Percentiles rank a stretch among this genome's conserved stretches.
These are phyloP conservation scores for Fusarium equiseti DNA, from an alignment of 2,329 filamentous ascomycete species.

Conservation along the genomic window DNA sequence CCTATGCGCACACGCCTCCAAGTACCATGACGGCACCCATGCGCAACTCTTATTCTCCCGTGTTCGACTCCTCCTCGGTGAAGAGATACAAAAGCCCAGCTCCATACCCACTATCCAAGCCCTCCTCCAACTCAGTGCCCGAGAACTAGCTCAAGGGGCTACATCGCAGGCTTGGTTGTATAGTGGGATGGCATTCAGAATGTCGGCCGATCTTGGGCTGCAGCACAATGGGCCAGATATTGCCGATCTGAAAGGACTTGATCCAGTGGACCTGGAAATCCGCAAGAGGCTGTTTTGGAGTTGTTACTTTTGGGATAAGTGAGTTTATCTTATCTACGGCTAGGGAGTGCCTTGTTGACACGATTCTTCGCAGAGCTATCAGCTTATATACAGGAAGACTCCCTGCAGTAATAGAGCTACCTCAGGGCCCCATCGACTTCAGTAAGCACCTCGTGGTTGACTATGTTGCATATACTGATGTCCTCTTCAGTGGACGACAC, in stretches of 20 bases:
- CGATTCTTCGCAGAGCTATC: neutral
- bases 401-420: conserved; percentile 5
- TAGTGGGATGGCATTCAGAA: conserved; percentile 10
- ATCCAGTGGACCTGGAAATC: conserved; percentile 10
- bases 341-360: no score
- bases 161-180: conserved; percentile 9
- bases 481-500: conserved; percentile 4
- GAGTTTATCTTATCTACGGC: fast-evolving
- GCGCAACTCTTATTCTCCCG: conserved; percentile 7
- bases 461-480: neutral
- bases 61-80: conserved; percentile 4
- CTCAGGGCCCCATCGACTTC: conserved; percentile 11
- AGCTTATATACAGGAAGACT: conserved; percentile 8
- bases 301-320: conserved; percentile 18
- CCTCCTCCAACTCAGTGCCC: conserved; percentile 3
- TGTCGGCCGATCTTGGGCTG: conserved; percentile 13
- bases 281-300: conserved; percentile 15
- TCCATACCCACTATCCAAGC: conserved; percentile 11
- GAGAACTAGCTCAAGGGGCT: conserved; percentile 4
- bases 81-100: conserved; percentile 12
- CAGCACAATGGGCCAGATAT: conserved; percentile 9
- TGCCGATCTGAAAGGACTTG: conserved; percentile 7
- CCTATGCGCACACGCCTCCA: conserved; percentile 4
- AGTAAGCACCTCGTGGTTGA: neutral
- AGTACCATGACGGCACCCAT: conserved; percentile 6